These are phyloP conservation scores for Cicer chorassanicum DNA, from an alignment of 306 rosid species.

Conservation along the genomic window DNA sequence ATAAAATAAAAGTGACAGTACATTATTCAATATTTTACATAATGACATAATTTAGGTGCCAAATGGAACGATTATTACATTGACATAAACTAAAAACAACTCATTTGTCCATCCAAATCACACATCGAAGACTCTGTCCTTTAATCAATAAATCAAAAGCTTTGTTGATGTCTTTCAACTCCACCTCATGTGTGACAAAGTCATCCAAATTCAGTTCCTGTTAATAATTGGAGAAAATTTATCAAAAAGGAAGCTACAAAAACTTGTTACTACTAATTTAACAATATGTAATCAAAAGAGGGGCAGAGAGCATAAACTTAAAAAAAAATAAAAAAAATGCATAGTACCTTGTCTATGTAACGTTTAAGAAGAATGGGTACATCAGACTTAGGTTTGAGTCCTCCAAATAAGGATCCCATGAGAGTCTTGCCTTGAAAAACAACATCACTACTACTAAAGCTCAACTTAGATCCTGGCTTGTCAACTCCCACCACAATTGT, in stretches of 20 bases:
- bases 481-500: conserved; percentile 80
- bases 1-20: neutral
- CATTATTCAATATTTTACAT: neutral
- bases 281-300: neutral
- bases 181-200: conserved; percentile 73
- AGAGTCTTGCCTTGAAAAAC: conserved; percentile 67
- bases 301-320: neutral
- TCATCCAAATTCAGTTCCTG: conserved; percentile 83
- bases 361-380: conserved; percentile 73
- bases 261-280: conserved; percentile 1
- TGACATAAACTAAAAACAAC: neutral
- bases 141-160: conserved; percentile 73
- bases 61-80: neutral
- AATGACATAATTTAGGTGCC: neutral
- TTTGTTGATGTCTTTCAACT: conserved; percentile 73
- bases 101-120: conserved; percentile 72
- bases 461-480: conserved; percentile 63
- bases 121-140: conserved; percentile 72
- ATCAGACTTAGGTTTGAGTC: conserved; percentile 78
- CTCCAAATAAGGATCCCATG: conserved; percentile 77
- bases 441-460: conserved; percentile 51
- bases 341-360: conserved; percentile 74
- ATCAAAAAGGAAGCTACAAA: neutral
- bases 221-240: neutral
- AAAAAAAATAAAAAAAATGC: neutral